Evolutionary conservation across 441 rosid species (phyloP).

Genomic region (Brassica balearica): DNA sequence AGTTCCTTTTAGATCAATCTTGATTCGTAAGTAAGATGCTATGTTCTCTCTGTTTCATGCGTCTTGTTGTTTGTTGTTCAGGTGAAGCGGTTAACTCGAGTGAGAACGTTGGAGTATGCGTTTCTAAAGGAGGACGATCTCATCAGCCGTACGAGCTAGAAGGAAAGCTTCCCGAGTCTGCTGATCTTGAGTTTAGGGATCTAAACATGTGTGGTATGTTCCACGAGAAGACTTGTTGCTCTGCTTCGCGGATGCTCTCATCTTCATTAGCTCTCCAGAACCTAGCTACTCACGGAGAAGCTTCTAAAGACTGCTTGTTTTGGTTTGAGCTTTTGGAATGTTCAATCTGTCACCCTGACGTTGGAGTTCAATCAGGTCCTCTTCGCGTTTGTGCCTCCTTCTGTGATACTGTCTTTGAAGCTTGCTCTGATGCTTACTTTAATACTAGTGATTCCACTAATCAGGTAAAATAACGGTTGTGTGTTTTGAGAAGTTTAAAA

Average conservation of each 20-base stretch:
- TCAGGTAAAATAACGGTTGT: conserved; percentile 48
- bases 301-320: conserved; percentile 60
- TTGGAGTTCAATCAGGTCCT: conserved; percentile 10
- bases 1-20: no score
- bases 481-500: neutral
- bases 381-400: conserved; percentile 70
- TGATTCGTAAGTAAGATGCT: no score
- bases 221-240: neutral
- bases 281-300: neutral
- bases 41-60: neutral
- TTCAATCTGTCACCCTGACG: conserved; percentile 70
- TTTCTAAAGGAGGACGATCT: neutral
- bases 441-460: conserved; percentile 57
- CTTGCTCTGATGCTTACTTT: conserved; percentile 81
- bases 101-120: neutral
- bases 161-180: neutral
- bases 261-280: neutral
- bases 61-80: neutral
- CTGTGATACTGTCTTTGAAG: conserved; percentile 73
- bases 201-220: neutral
- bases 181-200: neutral
- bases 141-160: neutral
- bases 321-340: conserved; percentile 85
- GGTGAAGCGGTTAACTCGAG: neutral
- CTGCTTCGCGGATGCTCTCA: neutral